Percentiles rank a stretch among this genome's conserved stretches.
Conservation (phyloP, 148 eudicot species). For the Nyssa sinensis region DNA sequence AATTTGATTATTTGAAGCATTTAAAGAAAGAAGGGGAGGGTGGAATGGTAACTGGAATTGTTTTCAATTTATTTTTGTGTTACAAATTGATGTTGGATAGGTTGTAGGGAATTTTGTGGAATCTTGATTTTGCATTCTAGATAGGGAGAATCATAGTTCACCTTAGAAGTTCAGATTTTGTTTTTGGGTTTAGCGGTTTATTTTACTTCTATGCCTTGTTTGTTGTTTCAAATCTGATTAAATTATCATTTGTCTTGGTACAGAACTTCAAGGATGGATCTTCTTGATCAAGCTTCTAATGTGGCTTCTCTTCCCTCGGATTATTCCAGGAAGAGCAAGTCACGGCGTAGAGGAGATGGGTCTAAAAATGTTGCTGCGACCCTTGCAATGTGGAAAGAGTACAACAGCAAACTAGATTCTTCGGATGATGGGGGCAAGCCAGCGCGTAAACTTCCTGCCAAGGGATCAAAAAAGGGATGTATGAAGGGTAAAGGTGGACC, state of each 20-base stretch:
- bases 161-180: too few relatives aligned
- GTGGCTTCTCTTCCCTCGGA: slow-evolving; percentile 26
- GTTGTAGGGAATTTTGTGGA: too few relatives aligned
- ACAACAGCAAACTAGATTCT: slow-evolving; percentile 37
- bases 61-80: too few relatives aligned
- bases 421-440: slow-evolving; percentile 24
- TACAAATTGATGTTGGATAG: too few relatives aligned
- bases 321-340: slow-evolving; percentile 50
- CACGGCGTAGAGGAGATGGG: slow-evolving; percentile 48
- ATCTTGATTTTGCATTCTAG: too few relatives aligned
- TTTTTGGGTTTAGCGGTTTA: neutral
- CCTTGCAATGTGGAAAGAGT: slow-evolving; percentile 73
- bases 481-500: slow-evolving; percentile 98
- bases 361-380: slow-evolving; percentile 43
- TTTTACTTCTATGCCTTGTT: neutral
- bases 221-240: neutral
- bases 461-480: slow-evolving; percentile 91
- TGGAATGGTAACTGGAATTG: too few relatives aligned
- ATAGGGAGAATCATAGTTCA: too few relatives aligned
- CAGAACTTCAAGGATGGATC: slow-evolving; percentile 41
- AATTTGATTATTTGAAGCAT: too few relatives aligned
- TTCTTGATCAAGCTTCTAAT: slow-evolving; percentile 28
- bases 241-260: neutral
- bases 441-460: slow-evolving; percentile 63
- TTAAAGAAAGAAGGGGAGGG: too few relatives aligned